These are phyloP conservation scores for Hymenoscyphus repandus DNA, from an alignment of 2,329 filamentous ascomycete genomes.

Conservation along the genomic window DNA sequence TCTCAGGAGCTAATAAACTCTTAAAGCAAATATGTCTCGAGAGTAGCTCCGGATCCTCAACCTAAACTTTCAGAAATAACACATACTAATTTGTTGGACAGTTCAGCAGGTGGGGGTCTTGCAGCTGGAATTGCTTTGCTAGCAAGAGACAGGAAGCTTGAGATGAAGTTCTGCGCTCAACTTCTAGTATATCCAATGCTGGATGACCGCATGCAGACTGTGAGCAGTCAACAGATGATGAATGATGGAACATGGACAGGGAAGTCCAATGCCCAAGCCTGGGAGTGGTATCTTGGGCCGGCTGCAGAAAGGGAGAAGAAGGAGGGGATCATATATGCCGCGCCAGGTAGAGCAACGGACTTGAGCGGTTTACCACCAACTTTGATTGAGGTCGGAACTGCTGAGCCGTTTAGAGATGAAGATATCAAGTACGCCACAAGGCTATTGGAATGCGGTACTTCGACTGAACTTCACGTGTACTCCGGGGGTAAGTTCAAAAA, in stretches of 20 bases:
- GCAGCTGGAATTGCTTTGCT: constrained; percentile 49
- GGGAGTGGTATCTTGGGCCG: constrained; percentile 31
- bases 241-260: constrained; percentile 31
- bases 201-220: constrained; percentile 34
- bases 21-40: too few species aligned
- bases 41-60: too few species aligned
- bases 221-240: constrained; percentile 28
- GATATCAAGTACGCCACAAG: constrained; percentile 32
- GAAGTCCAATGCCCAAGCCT: constrained; percentile 28
- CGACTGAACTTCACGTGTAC: constrained; percentile 32
- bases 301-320: constrained; percentile 25
- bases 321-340: constrained; percentile 29
- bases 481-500: background rate
- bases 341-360: constrained; percentile 29
- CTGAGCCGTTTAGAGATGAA: constrained; percentile 34
- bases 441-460: constrained; percentile 32
- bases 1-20: too few species aligned
- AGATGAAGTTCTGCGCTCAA: constrained; percentile 34
- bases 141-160: constrained; percentile 33
- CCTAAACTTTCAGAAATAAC: too few species aligned
- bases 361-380: constrained; percentile 30
- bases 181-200: constrained; percentile 39
- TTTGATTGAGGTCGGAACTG: constrained; percentile 34
- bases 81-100: too few species aligned
- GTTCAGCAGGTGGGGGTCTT: constrained; percentile 52